These are phyloP conservation scores for Exophiala aquamarina DNA, from an alignment of 2,329 filamentous ascomycete species.

Conservation along the genomic window DNA sequence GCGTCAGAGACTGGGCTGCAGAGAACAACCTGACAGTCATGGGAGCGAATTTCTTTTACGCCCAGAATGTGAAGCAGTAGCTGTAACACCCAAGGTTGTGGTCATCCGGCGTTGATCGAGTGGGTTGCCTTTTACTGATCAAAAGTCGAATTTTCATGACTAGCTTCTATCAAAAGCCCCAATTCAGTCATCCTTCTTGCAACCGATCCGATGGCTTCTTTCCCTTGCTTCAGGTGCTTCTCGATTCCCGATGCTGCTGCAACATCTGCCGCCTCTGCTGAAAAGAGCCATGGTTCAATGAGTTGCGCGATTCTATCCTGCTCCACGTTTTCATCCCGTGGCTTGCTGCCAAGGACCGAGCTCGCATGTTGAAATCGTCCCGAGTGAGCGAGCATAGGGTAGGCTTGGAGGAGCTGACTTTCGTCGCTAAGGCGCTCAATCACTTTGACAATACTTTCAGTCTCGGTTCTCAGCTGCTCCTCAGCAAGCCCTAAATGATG, in stretches of 20 bases:
- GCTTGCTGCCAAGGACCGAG: constrained; percentile 8
- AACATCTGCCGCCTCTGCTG: constrained; percentile 21
- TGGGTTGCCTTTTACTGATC: constrained; percentile 1
- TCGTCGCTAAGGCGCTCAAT: constrained; percentile 27
- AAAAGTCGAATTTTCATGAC: background rate
- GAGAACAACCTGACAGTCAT: constrained; percentile 33
- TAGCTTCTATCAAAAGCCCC: constrained; percentile 6
- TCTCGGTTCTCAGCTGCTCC: constrained; percentile 15
- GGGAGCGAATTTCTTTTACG: constrained; percentile 33
- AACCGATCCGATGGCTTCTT: constrained; percentile 15
- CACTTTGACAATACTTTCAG: constrained; percentile 10
- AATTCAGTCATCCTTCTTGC: constrained; percentile 14
- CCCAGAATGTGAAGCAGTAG: constrained; percentile 30
- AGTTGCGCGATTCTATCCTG: constrained; percentile 16
- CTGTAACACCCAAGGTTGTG: background rate
- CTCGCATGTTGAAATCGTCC: constrained; percentile 15
- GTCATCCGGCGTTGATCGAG: background rate
- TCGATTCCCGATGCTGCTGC: constrained; percentile 8
- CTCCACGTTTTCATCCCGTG: background rate
- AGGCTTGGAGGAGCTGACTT: constrained; percentile 27
- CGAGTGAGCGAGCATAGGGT: constrained; percentile 17
- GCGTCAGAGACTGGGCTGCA: constrained; percentile 42
- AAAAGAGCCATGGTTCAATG: constrained; percentile 26
- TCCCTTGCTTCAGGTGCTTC: constrained; percentile 15
- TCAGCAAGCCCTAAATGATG: constrained; percentile 9